Evolutionary conservation across 2,329 filamentous ascomycete genomes (phyloP).

Genomic region (Clonostachys rhizophaga): DNA sequence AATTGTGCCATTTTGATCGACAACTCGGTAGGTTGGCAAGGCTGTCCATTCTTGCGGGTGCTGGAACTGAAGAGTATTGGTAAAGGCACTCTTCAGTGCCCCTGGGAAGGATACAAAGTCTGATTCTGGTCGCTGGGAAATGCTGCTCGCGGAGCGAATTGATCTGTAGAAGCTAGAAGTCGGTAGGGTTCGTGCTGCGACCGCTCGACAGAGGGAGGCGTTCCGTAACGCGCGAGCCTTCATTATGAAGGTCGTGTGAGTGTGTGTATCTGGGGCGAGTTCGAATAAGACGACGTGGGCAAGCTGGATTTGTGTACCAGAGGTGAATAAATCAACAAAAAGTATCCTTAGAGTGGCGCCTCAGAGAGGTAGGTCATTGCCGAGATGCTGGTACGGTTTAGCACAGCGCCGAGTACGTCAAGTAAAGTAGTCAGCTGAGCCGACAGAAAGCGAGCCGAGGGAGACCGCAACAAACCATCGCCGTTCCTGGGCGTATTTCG

Average conservation of each 20-base stretch:
- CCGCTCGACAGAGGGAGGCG: constrained; percentile 16
- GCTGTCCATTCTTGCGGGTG: constrained; percentile 67
- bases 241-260: constrained; percentile 13
- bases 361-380: too few species aligned
- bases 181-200: constrained; percentile 9
- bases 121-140: constrained; percentile 52
- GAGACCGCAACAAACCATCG: background rate
- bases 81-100: constrained; percentile 93
- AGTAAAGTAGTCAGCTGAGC: background rate
- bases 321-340: too few species aligned
- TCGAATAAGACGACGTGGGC: background rate
- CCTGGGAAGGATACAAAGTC: constrained; percentile 75
- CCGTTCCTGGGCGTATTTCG: too few species aligned
- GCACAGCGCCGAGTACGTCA: too few species aligned
- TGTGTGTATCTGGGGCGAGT: background rate
- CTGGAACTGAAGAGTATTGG: constrained; percentile 71
- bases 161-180: constrained; percentile 4
- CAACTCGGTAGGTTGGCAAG: constrained; percentile 85
- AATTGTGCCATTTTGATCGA: constrained; percentile 82
- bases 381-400: too few species aligned
- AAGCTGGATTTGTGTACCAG: too few species aligned
- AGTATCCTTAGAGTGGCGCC: too few species aligned
- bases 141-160: constrained; percentile 35
- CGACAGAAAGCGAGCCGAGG: constrained; percentile 4
- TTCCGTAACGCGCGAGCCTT: constrained; percentile 23